Evolutionary conservation across 2,329 filamentous ascomycete species (phyloP).

Genomic region (Claviceps fusiformis): DNA sequence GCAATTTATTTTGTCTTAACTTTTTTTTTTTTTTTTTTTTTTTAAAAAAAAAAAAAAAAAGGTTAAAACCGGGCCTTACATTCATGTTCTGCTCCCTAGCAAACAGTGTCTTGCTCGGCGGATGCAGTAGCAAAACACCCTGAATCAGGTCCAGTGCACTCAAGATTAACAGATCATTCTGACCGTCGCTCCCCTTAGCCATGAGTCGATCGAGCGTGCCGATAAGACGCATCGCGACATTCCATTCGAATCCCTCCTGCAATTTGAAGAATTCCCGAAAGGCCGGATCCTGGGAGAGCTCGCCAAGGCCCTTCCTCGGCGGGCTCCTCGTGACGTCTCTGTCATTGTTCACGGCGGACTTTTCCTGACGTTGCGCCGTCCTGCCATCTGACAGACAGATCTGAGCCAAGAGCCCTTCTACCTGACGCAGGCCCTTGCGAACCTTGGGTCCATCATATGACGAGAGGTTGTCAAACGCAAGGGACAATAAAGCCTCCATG

Average conservation of each 20-base stretch:
- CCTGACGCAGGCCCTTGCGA: slow-evolving; percentile 83
- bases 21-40: background rate
- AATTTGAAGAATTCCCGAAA: slow-evolving; percentile 94
- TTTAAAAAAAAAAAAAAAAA: too few species aligned
- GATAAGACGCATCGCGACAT: slow-evolving; percentile 77
- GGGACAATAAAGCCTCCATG: slow-evolving; percentile 86
- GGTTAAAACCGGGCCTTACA: slow-evolving; percentile 38
- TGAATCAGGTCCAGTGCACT: slow-evolving; percentile 81
- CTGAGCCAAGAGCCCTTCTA: slow-evolving; percentile 85
- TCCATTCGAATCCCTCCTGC: slow-evolving; percentile 97
- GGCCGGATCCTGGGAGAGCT: slow-evolving; percentile 68
- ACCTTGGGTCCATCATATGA: slow-evolving; percentile 84
- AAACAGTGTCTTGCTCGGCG: slow-evolving; percentile 77
- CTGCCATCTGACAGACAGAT: slow-evolving; percentile 60
- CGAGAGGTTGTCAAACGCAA: slow-evolving; percentile 92
- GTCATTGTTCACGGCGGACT: background rate
- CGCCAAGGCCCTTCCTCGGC: slow-evolving; percentile 48
- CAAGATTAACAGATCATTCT: slow-evolving; percentile 80
- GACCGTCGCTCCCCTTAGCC: slow-evolving; percentile 66
- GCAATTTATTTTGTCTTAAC: background rate
- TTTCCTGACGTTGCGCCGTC: slow-evolving; percentile 3
- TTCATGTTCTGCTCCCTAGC: slow-evolving; percentile 91
- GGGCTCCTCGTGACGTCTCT: slow-evolving; percentile 15
- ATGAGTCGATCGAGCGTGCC: slow-evolving; percentile 75
- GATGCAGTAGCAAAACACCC: slow-evolving; percentile 76